Evolutionary conservation across 768 basidiomycete species (phyloP).

Genomic region (Lactarius trivialis): DNA sequence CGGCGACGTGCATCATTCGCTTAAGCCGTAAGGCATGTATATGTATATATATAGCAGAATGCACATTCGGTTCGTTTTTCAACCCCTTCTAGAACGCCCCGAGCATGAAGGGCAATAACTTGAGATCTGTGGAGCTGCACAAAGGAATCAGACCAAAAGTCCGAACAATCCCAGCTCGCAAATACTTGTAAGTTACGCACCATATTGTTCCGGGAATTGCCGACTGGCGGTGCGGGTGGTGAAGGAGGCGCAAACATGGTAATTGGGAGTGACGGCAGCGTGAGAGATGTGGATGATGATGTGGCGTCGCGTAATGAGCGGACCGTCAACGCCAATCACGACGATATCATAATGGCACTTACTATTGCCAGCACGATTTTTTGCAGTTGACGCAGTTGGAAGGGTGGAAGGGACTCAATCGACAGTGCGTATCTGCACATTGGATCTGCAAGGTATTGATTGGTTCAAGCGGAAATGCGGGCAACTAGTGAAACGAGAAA

Average conservation of each 20-base stretch:
- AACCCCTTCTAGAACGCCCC: conserved; percentile 12
- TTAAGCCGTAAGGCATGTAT: not conserved
- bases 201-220: conserved; percentile 21
- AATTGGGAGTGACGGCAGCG: not conserved
- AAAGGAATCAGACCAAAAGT: not conserved
- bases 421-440: conserved; percentile 17
- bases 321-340: not conserved
- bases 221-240: not conserved
- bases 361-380: conserved; percentile 22
- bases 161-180: not conserved
- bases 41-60: not conserved
- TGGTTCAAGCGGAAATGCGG: no score
- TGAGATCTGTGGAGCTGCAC: conserved; percentile 17
- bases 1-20: not conserved
- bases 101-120: conserved; percentile 19
- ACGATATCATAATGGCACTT: not conserved
- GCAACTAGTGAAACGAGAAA: not conserved
- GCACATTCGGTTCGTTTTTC: not conserved
- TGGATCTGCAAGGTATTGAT: no score
- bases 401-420: conserved; percentile 17
- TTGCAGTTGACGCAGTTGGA: conserved; percentile 17
- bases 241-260: not conserved
- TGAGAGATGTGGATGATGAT: not conserved
- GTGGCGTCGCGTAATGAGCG: not conserved
- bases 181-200: no score